Conservation (phyloP, 768 basidiomycete genomes). For the Pleurotus pulmonarius region DNA sequence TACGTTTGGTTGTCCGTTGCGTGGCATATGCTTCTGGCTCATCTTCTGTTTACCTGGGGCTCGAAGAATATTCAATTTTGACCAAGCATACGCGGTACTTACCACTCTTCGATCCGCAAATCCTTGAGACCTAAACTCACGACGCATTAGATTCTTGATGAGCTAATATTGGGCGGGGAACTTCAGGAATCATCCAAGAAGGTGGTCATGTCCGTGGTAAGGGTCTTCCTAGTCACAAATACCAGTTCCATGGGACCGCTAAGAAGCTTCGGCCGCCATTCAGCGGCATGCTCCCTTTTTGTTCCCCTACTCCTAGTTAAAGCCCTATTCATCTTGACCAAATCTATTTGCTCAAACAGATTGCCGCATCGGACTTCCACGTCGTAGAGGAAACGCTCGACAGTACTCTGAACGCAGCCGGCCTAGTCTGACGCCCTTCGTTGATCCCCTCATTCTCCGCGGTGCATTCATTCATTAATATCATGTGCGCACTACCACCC, state of each 20-base stretch:
- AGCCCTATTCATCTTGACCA: too few species aligned
- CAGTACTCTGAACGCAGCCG: neutral
- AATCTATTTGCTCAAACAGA: neutral
- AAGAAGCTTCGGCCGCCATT: neutral
- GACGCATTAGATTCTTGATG: conserved; percentile 71
- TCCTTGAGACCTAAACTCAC: neutral
- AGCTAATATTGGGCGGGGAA: conserved; percentile 91
- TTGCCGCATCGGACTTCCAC: neutral
- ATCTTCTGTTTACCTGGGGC: too few species aligned
- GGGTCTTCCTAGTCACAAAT: conserved; percentile 6
- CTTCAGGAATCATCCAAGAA: conserved; percentile 91
- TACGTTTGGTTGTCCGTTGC: conserved; percentile 29
- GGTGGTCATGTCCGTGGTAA: conserved; percentile 57
- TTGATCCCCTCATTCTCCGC: neutral
- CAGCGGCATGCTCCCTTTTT: conserved; percentile 28
- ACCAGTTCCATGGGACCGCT: neutral
- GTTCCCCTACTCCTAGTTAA: neutral
- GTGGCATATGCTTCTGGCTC: too few species aligned
- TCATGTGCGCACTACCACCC: too few species aligned
- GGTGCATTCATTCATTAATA: neutral
- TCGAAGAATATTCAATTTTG: conserved; percentile 92
- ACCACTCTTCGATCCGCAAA: conserved; percentile 9
- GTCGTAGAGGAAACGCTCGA: conserved; percentile 1
- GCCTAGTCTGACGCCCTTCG: neutral
- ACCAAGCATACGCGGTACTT: conserved; percentile 85